Base-by-base conservation (phyloP, 2,329 filamentous ascomycete species). In the Knufia fluminis region DNA sequence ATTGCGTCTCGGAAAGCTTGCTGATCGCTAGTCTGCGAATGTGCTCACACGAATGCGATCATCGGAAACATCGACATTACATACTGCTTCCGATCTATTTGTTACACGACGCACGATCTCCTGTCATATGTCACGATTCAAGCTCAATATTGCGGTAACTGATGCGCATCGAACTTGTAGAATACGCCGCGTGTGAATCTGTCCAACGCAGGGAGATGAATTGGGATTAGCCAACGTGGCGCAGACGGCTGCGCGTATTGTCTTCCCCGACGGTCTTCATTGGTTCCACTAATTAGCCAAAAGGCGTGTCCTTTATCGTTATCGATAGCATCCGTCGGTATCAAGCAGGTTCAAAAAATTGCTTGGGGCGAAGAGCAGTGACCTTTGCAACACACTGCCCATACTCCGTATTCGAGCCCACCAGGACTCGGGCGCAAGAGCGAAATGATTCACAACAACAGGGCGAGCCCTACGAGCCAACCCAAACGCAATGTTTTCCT, bases 171-270 rank as follows among this genome's bases (percentile, higher is more conserved):
- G 33, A 36, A 36, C n/a, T 36, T 36, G 33, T n/a, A n/a, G n/a
- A n/a, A n/a, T 36, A 36, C 33, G 33, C 33, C 33, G 6, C n/a
- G n/a, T 8, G 16, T 14, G n/a, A 16, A 17, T 17, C 33, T 17
- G 9, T 36, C 16, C 16, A 6, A 4, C n/a, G 10, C 14, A 4
- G 31, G 42, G 16, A 20, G 16, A 20, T n/a, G 23, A 45, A 45
- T 32, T 45, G 14, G 42, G 42, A 35, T 23, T 26, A 45, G n/a
- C 26, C 24, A 17, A 4, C 6, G 42, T 45, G 42, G 42, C 42
- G 28, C 19, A 32, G 42, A 32, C 24, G n/a, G 17, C 8, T 20
- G 12, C 20, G 42, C n/a, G 26, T 17, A 12, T 22, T 40, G n/a
- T 16, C 38, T 9, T 40, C 22, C 17, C n/a, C n/a, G 19, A 6